phyloP scores from a whole-genome alignment of 192 early-diverging fungal genomes.

The Chytriomyces sp. region DNA sequence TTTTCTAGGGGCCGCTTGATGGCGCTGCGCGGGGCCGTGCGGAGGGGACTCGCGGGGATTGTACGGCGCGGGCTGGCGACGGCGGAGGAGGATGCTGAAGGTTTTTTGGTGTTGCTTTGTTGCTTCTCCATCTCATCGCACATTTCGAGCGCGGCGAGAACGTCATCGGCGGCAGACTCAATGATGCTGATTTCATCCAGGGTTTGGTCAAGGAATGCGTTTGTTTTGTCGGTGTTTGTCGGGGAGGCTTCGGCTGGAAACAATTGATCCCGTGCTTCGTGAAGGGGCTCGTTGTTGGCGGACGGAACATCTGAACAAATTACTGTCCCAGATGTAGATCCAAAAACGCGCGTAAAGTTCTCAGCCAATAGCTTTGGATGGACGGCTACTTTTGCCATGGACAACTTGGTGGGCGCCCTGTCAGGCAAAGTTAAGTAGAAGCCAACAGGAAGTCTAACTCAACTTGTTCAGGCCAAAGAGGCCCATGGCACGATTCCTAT shows the following conservation, averaged over 20 bases:
- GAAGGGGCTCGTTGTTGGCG: neutral
- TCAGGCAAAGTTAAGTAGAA: neutral
- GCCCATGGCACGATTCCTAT: constrained; percentile 10
- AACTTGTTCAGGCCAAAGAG: neutral
- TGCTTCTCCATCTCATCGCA: neutral
- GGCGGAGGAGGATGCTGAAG: neutral
- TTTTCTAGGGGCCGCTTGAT: neutral
- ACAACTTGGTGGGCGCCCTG: neutral
- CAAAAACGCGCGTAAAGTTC: neutral
- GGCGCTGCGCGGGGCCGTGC: constrained; percentile 9
- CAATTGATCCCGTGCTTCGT: neutral
- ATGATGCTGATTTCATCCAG: constrained; percentile 17
- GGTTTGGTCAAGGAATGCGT: neutral
- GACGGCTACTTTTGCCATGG: neutral
- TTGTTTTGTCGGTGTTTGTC: neutral
- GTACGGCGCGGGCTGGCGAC: neutral
- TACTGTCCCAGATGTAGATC: neutral
- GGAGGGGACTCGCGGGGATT: constrained; percentile 3
- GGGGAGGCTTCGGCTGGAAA: neutral
- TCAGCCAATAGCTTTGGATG: neutral
- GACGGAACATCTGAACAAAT: neutral
- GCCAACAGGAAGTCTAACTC: neutral
- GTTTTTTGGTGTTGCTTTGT: neutral
- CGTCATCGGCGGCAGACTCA: constrained; percentile 1
- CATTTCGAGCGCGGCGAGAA: constrained; percentile 4